These are phyloP conservation scores for Trifolium fragiferum DNA, from an alignment of 306 rosid genomes.

Conservation along the genomic window DNA sequence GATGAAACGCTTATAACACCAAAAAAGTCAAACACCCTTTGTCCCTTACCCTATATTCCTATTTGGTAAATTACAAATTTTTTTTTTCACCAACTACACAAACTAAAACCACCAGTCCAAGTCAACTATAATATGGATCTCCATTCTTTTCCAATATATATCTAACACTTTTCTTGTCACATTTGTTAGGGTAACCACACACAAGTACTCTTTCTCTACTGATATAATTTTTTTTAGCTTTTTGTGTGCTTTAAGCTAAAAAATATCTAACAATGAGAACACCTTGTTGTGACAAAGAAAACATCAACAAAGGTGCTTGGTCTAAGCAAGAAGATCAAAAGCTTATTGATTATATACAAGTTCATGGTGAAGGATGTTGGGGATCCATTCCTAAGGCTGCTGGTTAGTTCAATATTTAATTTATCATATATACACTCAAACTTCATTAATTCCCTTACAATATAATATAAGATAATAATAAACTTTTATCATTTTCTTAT, in stretches of 20 bases:
- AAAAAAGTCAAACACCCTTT: background rate
- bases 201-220: conserved; percentile 1
- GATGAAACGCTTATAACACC: background rate
- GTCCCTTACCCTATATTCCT: background rate
- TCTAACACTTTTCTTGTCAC: conserved; percentile 39
- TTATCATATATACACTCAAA: background rate
- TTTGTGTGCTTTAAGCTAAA: conserved; percentile 6
- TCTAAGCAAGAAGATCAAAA: conserved; percentile 78
- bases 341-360: conserved; percentile 60
- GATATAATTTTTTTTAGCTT: conserved; percentile 11
- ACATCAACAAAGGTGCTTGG: conserved; percentile 76
- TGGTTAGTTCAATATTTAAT: conserved; percentile 43
- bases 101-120: conserved; percentile 71
- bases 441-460: background rate
- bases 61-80: no score
- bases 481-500: background rate
- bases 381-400: conserved; percentile 77
- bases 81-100: conserved; percentile 19
- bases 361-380: conserved; percentile 79
- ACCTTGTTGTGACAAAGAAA: conserved; percentile 69
- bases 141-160: conserved; percentile 31
- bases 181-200: conserved; percentile 8
- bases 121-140: conserved; percentile 44
- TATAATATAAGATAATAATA: background rate
- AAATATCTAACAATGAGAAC: conserved; percentile 54